Percentiles rank a stretch among this genome's conserved stretches.
Conservation (phyloP, 139 green algal species). For the Asterochloris erici region DNA sequence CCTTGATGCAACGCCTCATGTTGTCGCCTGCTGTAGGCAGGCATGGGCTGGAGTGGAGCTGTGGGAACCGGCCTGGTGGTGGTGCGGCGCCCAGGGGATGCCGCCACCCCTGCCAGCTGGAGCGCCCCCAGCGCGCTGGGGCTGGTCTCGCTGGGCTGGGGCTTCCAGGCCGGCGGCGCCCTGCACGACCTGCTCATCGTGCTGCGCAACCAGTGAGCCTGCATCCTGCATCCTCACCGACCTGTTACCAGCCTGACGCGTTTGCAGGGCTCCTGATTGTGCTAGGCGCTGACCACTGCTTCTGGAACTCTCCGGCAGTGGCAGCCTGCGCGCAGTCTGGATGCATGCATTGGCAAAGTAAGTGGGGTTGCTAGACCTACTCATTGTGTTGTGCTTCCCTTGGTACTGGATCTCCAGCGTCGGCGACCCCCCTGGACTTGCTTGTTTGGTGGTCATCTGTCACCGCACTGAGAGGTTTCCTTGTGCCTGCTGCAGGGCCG, state of each 20-base stretch:
- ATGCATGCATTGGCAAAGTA: not conserved
- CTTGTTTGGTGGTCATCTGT: no score
- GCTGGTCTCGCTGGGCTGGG: conserved; percentile 49
- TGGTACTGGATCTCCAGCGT: no score
- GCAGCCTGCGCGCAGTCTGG: not conserved
- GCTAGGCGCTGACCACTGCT: no score
- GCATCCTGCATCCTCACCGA: not conserved
- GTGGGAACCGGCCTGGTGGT: conserved; percentile 65
- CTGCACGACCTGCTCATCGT: conserved; percentile 66
- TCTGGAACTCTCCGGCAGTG: not conserved
- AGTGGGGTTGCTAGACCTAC: not conserved
- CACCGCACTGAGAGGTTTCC: no score
- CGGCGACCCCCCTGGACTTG: no score
- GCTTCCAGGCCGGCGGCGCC: conserved; percentile 47
- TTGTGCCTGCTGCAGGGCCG: not conserved
- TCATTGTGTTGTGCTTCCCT: conserved; percentile 18
- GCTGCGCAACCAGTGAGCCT: conserved; percentile 27
- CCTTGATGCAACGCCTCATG: not conserved
- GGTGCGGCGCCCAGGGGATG: conserved; percentile 24
- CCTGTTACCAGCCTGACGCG: not conserved
- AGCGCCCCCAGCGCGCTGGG: conserved; percentile 48
- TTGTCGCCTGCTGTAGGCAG: conserved; percentile 20
- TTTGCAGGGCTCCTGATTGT: not conserved
- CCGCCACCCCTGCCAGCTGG: conserved; percentile 22
- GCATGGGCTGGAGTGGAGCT: conserved; percentile 50